phyloP scores from a whole-genome alignment of 106 monocot species.

The Ottelia alismoides region DNA sequence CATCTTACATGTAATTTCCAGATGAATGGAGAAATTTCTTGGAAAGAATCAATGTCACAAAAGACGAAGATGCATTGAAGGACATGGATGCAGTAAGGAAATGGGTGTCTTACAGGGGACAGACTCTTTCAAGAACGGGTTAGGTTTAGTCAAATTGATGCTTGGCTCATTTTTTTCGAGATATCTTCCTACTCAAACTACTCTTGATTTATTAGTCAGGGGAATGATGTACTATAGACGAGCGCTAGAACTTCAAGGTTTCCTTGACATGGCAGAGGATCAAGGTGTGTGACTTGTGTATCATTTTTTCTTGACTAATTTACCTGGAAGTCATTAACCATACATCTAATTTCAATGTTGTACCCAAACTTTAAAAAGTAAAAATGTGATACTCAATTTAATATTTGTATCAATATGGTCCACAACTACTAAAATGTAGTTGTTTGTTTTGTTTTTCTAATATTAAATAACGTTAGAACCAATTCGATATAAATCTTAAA shows the following conservation, averaged over 20 bases:
- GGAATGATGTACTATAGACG: constrained; percentile 96
- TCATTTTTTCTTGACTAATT: neutral
- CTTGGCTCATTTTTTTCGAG: neutral
- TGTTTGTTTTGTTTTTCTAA: no score
- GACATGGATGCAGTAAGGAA: constrained; percentile 32
- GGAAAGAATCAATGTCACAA: constrained; percentile 24
- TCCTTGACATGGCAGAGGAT: constrained; percentile 61
- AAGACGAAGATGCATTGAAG: constrained; percentile 24
- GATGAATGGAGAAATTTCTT: constrained; percentile 91
- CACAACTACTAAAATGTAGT: no score
- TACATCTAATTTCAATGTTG: no score
- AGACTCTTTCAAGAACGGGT: constrained; percentile 89
- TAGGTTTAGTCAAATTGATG: constrained; percentile 1
- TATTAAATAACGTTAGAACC: no score
- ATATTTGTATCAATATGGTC: no score
- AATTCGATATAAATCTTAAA: no score
- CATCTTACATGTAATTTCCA: constrained; percentile 5
- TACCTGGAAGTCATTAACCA: no score
- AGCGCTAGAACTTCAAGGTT: constrained; percentile 64
- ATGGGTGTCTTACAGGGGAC: constrained; percentile 89
- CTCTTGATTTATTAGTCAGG: constrained; percentile 44
- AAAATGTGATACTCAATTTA: no score
- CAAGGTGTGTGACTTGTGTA: constrained; percentile 32
- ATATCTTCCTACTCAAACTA: neutral
- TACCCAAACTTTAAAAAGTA: no score